Conservation (phyloP, 495 filamentous ascomycete species). For the Penicillium canariense region DNA sequence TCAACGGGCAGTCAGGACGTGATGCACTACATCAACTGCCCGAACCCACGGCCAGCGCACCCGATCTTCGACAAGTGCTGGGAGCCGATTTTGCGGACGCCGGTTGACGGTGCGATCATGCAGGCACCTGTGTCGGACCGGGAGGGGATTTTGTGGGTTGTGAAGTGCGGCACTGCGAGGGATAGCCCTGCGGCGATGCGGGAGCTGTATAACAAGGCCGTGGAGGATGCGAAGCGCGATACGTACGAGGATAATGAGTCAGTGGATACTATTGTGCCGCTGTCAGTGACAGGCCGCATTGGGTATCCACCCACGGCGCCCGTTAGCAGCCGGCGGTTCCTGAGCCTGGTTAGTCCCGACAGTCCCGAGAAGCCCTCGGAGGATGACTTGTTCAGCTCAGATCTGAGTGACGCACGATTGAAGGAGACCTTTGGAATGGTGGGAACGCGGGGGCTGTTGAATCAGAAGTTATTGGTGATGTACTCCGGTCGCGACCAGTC, state of each 20-base stretch:
- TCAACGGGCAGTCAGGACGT: conserved; percentile 84
- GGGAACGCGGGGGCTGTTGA: conserved; percentile 49
- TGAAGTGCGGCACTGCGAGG: conserved; percentile 31
- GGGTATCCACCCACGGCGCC: conserved; percentile 45
- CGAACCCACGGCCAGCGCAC: conserved; percentile 33
- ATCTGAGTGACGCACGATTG: conserved; percentile 60
- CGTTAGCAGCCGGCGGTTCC: conserved; percentile 63
- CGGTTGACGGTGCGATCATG: conserved; percentile 75
- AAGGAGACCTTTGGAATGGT: conserved; percentile 61
- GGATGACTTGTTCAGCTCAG: conserved; percentile 86
- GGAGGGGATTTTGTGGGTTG: conserved; percentile 55
- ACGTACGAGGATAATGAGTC: conserved; percentile 20
- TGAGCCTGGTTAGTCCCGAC: conserved; percentile 58
- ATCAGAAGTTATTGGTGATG: conserved; percentile 47
- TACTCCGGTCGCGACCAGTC: conserved; percentile 70
- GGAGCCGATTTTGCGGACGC: conserved; percentile 28
- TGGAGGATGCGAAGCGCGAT: conserved; percentile 23
- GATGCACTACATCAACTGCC: conserved; percentile 62
- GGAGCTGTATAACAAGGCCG: conserved; percentile 29
- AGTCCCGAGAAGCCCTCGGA: conserved; percentile 55
- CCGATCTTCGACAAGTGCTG: conserved; percentile 33
- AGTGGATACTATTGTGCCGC: conserved; percentile 35
- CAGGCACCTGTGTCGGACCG: conserved; percentile 80
- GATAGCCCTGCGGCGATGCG: conserved; percentile 28
- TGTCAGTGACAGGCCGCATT: conserved; percentile 35